Evolutionary conservation across 2,329 filamentous ascomycete species (phyloP).

Genomic region (Byssochlamys sp.): DNA sequence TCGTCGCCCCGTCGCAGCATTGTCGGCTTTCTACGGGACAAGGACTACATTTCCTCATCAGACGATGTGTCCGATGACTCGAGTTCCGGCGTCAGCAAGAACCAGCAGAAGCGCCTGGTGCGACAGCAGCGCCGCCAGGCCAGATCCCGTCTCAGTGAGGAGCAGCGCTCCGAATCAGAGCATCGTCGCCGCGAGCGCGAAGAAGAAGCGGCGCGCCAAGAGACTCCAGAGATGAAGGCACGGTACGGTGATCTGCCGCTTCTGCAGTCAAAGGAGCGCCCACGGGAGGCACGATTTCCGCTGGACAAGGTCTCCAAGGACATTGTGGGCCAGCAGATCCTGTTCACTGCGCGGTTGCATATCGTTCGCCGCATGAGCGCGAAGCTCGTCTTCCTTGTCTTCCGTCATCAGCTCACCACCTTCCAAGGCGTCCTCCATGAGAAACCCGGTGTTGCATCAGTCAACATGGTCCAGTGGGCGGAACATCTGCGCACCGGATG

Average conservation of each 20-base stretch:
- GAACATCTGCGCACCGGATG: constrained; percentile 72
- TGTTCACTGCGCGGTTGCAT: constrained; percentile 64
- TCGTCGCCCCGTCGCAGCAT: constrained; percentile 33
- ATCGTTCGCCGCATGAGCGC: constrained; percentile 73
- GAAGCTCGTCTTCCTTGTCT: constrained; percentile 73
- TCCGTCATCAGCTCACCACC: constrained; percentile 73
- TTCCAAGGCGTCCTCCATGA: constrained; percentile 71
- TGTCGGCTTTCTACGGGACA: constrained; percentile 31
- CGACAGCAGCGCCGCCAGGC: constrained; percentile 32
- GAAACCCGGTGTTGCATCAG: constrained; percentile 52
- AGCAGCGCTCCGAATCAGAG: constrained; percentile 33
- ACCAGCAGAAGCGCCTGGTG: constrained; percentile 35
- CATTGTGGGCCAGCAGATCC: constrained; percentile 51
- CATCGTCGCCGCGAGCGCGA: constrained; percentile 32
- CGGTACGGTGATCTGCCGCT: constrained; percentile 51
- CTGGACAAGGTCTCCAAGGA: constrained; percentile 44
- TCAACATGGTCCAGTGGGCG: constrained; percentile 76
- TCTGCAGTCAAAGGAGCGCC: constrained; percentile 48
- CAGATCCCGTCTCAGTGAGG: constrained; percentile 34
- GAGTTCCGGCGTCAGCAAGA: constrained; percentile 32
- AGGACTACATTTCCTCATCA: constrained; percentile 34
- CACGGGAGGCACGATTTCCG: constrained; percentile 38
- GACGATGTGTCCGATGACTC: constrained; percentile 34
- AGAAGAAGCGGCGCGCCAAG: constrained; percentile 35
- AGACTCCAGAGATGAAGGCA: constrained; percentile 50